Conservation (phyloP, 345 rosid genomes). For the Heritiera littoralis region DNA sequence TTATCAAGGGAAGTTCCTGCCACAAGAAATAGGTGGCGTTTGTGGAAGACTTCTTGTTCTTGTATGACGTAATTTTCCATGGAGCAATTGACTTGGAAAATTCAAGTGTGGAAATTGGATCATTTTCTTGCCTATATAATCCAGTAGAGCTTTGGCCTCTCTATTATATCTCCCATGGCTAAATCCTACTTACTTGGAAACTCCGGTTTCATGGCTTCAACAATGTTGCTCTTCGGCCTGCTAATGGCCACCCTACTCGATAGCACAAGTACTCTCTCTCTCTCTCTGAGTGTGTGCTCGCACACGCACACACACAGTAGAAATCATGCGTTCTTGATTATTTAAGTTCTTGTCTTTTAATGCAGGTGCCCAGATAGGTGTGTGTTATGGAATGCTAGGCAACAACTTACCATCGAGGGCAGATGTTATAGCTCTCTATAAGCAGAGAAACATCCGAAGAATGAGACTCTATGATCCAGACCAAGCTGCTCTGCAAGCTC, state of each 20-base stretch:
- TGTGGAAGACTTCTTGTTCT: too few species aligned
- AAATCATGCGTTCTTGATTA: too few species aligned
- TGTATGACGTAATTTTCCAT: too few species aligned
- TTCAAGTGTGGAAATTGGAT: not conserved
- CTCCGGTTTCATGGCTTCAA: not conserved
- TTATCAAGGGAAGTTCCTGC: too few species aligned
- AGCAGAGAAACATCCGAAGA: constrained; percentile 8
- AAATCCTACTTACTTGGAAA: not conserved
- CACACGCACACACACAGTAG: too few species aligned
- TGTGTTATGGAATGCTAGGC: constrained; percentile 31
- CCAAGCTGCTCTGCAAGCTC: constrained; percentile 24
- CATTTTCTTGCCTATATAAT: not conserved
- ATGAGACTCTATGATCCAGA: too few species aligned
- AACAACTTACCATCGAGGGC: constrained; percentile 23
- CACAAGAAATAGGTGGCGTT: too few species aligned
- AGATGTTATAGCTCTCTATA: constrained; percentile 21
- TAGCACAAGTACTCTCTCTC: not conserved
- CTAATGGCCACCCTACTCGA: not conserved
- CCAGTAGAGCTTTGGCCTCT: not conserved
- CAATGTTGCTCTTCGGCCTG: not conserved
- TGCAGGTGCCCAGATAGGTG: not conserved
- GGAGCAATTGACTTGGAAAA: not conserved
- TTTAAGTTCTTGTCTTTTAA: too few species aligned
- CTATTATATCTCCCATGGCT: not conserved
- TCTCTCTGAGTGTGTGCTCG: not conserved